A percentile compares a stretch with the other conserved stretches of the same genome.
These are phyloP conservation scores for Nicotiana benthamiana DNA, from an alignment of 257 asterid genomes.

Conservation along the genomic window DNA sequence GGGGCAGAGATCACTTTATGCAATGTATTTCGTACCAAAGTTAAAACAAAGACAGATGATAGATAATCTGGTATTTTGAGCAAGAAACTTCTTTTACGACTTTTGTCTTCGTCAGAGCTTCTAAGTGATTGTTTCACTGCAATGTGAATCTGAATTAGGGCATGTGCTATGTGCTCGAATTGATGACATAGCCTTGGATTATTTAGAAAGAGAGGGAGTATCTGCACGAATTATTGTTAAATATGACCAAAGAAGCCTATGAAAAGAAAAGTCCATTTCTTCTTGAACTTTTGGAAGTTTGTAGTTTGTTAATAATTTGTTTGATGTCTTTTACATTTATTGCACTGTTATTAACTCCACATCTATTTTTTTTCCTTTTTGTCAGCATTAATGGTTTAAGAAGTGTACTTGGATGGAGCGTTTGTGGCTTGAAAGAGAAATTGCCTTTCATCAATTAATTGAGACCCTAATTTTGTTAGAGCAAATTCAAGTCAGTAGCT, in stretches of 20 bases:
- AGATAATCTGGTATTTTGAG: background rate
- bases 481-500: background rate
- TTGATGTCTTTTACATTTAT: background rate
- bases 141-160: background rate
- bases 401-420: background rate
- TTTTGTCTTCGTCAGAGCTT: background rate
- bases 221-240: background rate
- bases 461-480: background rate
- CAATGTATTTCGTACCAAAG: background rate
- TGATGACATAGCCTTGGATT: background rate
- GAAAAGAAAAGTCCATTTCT: background rate
- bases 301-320: background rate
- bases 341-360: background rate
- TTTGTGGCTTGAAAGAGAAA: background rate
- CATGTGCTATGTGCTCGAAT: background rate
- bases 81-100: background rate
- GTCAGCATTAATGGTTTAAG: constrained; percentile 3
- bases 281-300: background rate
- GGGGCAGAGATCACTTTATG: background rate
- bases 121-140: background rate
- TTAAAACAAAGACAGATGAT: background rate
- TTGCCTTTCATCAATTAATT: background rate
- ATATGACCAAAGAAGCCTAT: background rate
- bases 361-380: background rate
- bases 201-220: background rate